These are phyloP conservation scores for Blastocystis sp. DNA, from an alignment of 352 stramenopile genomes.

Conservation along the genomic window DNA sequence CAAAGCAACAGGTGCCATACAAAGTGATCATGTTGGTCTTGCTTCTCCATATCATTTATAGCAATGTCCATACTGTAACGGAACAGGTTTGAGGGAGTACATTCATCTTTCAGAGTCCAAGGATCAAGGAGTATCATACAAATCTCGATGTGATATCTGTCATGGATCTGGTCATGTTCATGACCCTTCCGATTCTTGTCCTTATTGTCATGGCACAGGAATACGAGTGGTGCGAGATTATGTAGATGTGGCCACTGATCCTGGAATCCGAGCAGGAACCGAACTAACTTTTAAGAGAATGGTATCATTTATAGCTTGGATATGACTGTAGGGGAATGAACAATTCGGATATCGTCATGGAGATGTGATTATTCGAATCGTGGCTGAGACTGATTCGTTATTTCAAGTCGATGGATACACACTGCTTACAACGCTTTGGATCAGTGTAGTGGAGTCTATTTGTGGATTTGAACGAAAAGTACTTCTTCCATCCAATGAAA, in stretches of 20 bases:
- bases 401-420: constrained; percentile 29
- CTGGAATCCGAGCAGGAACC: background rate
- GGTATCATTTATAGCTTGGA: background rate
- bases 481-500: constrained; percentile 9
- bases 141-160: background rate
- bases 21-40: background rate
- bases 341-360: constrained; percentile 21
- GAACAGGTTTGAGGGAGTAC: constrained; percentile 22
- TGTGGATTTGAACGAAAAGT: background rate
- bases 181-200: background rate
- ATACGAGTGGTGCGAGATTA: background rate
- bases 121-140: background rate
- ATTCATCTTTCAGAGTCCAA: background rate
- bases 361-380: constrained; percentile 1
- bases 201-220: background rate
- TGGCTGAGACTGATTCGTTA: background rate
- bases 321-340: constrained; percentile 20
- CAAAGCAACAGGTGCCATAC: background rate
- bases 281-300: background rate
- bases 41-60: background rate
- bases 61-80: constrained; percentile 27
- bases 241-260: constrained; percentile 4
- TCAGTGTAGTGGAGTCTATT: background rate
- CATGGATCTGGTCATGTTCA: background rate
- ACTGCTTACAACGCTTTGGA: constrained; percentile 5